Evolutionary conservation across 331 rosid species (phyloP).

Genomic region (Rhamnella rubrinervis): DNA sequence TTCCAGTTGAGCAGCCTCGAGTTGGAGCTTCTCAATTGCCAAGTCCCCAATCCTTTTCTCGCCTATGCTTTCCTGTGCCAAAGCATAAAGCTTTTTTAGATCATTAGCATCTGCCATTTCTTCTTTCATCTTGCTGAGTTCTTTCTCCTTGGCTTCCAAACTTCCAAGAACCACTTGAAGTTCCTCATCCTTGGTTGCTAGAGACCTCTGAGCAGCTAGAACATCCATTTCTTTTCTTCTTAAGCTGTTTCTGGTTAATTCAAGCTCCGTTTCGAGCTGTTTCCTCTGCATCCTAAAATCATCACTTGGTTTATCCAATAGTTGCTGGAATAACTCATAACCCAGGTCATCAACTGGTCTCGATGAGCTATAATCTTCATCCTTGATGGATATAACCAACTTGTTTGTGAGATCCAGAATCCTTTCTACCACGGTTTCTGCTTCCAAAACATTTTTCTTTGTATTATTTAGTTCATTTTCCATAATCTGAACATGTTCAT

Average conservation of each 20-base stretch:
- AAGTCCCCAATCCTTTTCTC: constrained; percentile 57
- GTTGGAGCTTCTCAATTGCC: constrained; percentile 79
- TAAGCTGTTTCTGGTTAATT: constrained; percentile 56
- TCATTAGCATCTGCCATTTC: constrained; percentile 53
- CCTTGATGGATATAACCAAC: constrained; percentile 60
- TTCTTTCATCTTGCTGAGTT: constrained; percentile 49
- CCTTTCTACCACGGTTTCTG: constrained; percentile 64
- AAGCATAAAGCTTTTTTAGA: constrained; percentile 49
- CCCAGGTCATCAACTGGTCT: constrained; percentile 29
- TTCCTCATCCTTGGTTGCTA: constrained; percentile 75
- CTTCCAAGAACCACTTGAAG: constrained; percentile 59
- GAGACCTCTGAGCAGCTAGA: constrained; percentile 63
- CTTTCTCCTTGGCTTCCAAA: constrained; percentile 59
- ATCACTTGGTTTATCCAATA: constrained; percentile 44
- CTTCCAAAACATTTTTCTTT: constrained; percentile 61
- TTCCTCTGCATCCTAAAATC: constrained; percentile 47
- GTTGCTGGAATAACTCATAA: constrained; percentile 31
- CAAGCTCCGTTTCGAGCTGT: constrained; percentile 66
- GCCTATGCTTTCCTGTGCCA: constrained; percentile 60
- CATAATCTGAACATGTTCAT: constrained; percentile 54
- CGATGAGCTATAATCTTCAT: constrained; percentile 31
- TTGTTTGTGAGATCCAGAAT: constrained; percentile 68
- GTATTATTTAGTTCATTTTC: constrained; percentile 51
- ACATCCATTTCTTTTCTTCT: constrained; percentile 73
- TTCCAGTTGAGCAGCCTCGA: constrained; percentile 80